Evolutionary conservation across 805 yeast genomes (phyloP).

Genomic region (Wickerhamiella kazuoi): DNA sequence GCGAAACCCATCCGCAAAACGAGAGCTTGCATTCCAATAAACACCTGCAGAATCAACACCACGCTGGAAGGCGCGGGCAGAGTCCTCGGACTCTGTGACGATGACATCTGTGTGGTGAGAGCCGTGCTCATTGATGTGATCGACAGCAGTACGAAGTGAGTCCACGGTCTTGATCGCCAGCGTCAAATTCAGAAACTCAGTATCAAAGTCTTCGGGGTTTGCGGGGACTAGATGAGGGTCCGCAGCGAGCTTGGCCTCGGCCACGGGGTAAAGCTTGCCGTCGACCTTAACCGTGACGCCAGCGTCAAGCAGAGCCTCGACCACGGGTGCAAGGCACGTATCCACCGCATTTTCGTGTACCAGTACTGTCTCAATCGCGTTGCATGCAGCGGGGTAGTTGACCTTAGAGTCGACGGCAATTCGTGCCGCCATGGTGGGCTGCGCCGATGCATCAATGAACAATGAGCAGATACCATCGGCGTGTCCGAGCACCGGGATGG

Average conservation of each 20-base stretch:
- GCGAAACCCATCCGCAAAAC: constrained; percentile 97
- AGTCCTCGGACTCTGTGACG: constrained; percentile 51
- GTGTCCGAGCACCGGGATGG: constrained; percentile 94
- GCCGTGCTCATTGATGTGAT: constrained; percentile 76
- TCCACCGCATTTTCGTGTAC: constrained; percentile 31
- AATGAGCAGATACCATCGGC: constrained; percentile 96
- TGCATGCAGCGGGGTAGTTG: constrained; percentile 98
- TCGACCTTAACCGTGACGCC: constrained; percentile 57
- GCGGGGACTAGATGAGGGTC: constrained; percentile 17
- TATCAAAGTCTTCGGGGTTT: constrained; percentile 54
- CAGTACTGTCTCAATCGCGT: constrained; percentile 79
- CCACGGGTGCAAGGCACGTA: constrained; percentile 15
- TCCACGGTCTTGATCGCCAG: constrained; percentile 53
- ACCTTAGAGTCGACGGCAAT: constrained; percentile 78
- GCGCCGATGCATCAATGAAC: constrained; percentile 63
- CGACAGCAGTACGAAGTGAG: constrained; percentile 53
- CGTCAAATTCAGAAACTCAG: constrained; percentile 70
- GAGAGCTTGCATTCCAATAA: constrained; percentile 91
- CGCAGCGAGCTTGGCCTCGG: constrained; percentile 14
- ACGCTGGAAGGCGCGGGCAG: constrained; percentile 61
- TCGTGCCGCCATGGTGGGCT: constrained; percentile 54
- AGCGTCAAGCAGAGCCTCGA: constrained; percentile 31
- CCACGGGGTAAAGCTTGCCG: constrained; percentile 28
- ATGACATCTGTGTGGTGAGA: constrained; percentile 94
- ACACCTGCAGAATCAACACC: constrained; percentile 93